phyloP scores from a whole-genome alignment of 257 asterid species.

The Thymus mandschuricus region DNA sequence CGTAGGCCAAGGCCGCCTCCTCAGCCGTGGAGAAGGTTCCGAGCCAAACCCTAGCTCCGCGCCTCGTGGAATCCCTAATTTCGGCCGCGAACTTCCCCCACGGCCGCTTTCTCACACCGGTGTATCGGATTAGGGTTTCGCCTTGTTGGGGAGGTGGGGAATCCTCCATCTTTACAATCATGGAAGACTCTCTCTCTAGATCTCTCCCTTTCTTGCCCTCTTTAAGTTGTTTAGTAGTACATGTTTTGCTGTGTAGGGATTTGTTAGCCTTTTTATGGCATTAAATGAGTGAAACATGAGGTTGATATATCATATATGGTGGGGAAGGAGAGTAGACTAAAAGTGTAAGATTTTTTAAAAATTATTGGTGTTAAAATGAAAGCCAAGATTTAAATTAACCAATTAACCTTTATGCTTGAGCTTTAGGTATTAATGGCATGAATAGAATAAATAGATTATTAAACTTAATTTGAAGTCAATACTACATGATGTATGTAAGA shows the following conservation, averaged over 20 bases:
- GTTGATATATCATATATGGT: neutral
- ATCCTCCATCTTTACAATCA: neutral
- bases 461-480: no score
- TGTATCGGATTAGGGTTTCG: conserved; percentile 29
- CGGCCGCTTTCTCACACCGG: conserved; percentile 52
- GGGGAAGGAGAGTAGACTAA: conserved; percentile 1
- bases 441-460: no score
- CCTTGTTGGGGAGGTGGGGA: neutral
- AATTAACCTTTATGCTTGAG: neutral
- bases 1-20: conserved; percentile 56
- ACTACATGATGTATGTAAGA: no score
- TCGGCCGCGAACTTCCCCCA: conserved; percentile 60
- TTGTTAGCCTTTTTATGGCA: neutral
- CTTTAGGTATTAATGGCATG: neutral
- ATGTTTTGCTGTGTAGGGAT: neutral
- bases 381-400: neutral
- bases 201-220: neutral
- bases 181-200: neutral
- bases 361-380: neutral
- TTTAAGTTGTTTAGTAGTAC: neutral
- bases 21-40: conserved; percentile 47
- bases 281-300: neutral
- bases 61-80: conserved; percentile 54
- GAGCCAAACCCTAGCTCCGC: conserved; percentile 56
- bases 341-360: neutral